Evolutionary conservation across 495 filamentous ascomycete species (phyloP).

Genomic region (Lentithecium fluviatile): DNA sequence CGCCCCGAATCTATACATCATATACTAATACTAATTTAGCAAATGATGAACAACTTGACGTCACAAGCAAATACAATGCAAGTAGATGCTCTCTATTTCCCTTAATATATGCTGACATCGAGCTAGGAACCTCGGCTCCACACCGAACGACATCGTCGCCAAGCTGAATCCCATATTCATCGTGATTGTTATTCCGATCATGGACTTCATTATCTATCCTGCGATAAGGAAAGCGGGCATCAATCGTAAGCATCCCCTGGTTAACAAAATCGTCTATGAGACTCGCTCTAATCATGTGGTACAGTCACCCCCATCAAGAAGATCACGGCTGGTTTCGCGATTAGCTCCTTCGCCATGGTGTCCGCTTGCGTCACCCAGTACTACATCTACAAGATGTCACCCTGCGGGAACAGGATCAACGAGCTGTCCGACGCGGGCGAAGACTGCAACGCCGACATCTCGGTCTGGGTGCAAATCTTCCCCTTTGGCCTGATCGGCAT

Average conservation of each 20-base stretch:
- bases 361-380: conserved; percentile 18
- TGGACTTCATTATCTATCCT: conserved; percentile 52
- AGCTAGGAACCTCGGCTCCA: conserved; percentile 65
- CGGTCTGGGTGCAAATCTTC: conserved; percentile 20
- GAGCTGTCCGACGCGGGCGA: background rate
- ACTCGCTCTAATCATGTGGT: too few relatives aligned
- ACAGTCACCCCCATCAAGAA: conserved; percentile 66
- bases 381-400: conserved; percentile 21
- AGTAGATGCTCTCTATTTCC: too few relatives aligned
- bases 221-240: conserved; percentile 59
- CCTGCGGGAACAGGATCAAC: conserved; percentile 6
- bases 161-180: conserved; percentile 76
- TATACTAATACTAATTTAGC: too few relatives aligned
- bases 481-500: conserved; percentile 24
- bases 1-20: too few relatives aligned
- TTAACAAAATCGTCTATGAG: too few relatives aligned
- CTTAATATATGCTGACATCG: too few relatives aligned
- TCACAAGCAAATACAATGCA: conserved; percentile 73
- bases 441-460: conserved; percentile 6
- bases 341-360: conserved; percentile 28
- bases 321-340: conserved; percentile 61
- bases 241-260: conserved; percentile 40
- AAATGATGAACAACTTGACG: conserved; percentile 67
- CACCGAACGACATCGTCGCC: conserved; percentile 76
- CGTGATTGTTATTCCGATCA: conserved; percentile 43